phyloP scores from a whole-genome alignment of 2,329 filamentous ascomycete species.

The Ceratocystis colombiana region DNA sequence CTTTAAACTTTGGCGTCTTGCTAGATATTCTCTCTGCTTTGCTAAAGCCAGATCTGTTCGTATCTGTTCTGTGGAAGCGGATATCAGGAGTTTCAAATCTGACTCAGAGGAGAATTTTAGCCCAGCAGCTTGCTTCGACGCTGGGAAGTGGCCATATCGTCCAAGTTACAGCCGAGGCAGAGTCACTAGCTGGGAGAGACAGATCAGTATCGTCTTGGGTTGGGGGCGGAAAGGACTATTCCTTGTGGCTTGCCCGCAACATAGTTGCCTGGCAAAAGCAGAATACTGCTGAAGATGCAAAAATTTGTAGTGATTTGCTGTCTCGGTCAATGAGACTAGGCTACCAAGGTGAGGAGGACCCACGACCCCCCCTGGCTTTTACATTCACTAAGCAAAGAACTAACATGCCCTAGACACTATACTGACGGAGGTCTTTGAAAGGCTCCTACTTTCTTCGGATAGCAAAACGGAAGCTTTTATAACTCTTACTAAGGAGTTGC shows the following conservation, averaged over 20 bases:
- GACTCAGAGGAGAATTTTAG: conserved; percentile 32
- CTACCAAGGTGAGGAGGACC: conserved; percentile 50
- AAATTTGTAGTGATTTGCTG: conserved; percentile 40
- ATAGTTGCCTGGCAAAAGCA: conserved; percentile 40
- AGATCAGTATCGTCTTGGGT: conserved; percentile 43
- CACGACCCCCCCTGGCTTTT: not conserved
- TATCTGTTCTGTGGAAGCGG: conserved; percentile 24
- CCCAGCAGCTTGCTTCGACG: conserved; percentile 39
- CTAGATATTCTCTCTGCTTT: conserved; percentile 37
- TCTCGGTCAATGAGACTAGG: conserved; percentile 58
- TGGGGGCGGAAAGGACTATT: conserved; percentile 53
- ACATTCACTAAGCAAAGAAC: not conserved
- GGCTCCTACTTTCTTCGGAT: conserved; percentile 33
- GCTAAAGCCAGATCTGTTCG: conserved; percentile 12
- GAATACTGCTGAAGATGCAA: conserved; percentile 33
- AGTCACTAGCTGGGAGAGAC: conserved; percentile 24
- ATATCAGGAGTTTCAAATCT: conserved; percentile 25
- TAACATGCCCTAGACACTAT: conserved; percentile 22
- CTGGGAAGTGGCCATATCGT: conserved; percentile 43
- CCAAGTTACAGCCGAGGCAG: conserved; percentile 46
- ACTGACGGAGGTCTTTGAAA: conserved; percentile 30
- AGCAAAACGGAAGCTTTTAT: conserved; percentile 29
- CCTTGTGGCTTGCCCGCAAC: conserved; percentile 60
- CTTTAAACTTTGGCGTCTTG: conserved; percentile 38
- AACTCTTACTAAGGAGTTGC: conserved; percentile 26